These are phyloP conservation scores for Backusella australiensis DNA, from an alignment of 192 early-diverging fungal genomes.

Conservation along the genomic window DNA sequence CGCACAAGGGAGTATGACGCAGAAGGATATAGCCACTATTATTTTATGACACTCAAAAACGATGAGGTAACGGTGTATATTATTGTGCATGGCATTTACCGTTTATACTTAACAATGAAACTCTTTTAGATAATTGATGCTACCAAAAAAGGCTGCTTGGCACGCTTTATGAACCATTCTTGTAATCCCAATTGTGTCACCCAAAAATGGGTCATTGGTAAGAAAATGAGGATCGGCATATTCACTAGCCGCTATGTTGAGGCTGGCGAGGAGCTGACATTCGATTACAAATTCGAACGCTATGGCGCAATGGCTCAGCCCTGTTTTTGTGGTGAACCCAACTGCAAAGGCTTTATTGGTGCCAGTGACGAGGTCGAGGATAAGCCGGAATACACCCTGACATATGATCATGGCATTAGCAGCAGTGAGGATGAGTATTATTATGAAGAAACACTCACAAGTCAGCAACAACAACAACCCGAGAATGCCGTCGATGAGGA, in stretches of 20 bases:
- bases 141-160: constrained; percentile 85
- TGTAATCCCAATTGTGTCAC: constrained; percentile 93
- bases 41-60: constrained; percentile 95
- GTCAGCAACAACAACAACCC: not conserved
- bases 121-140: constrained; percentile 84
- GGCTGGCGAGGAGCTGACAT: constrained; percentile 87
- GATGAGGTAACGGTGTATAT: constrained; percentile 58
- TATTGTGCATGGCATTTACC: no score
- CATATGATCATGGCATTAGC: not conserved
- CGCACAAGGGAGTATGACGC: constrained; percentile 78
- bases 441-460: constrained; percentile 17
- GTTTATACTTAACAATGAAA: not conserved
- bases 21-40: constrained; percentile 87
- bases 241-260: constrained; percentile 78
- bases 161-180: constrained; percentile 97
- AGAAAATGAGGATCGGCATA: constrained; percentile 88
- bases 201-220: constrained; percentile 97
- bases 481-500: constrained; percentile 6
- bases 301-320: constrained; percentile 86
- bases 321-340: constrained; percentile 87
- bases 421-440: not conserved
- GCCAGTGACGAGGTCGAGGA: constrained; percentile 47
- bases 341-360: constrained; percentile 91
- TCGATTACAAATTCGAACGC: constrained; percentile 98
- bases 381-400: constrained; percentile 44